These are phyloP conservation scores for Colletotrichum orchidophilum DNA, from an alignment of 2,329 filamentous ascomycete species.

Conservation along the genomic window DNA sequence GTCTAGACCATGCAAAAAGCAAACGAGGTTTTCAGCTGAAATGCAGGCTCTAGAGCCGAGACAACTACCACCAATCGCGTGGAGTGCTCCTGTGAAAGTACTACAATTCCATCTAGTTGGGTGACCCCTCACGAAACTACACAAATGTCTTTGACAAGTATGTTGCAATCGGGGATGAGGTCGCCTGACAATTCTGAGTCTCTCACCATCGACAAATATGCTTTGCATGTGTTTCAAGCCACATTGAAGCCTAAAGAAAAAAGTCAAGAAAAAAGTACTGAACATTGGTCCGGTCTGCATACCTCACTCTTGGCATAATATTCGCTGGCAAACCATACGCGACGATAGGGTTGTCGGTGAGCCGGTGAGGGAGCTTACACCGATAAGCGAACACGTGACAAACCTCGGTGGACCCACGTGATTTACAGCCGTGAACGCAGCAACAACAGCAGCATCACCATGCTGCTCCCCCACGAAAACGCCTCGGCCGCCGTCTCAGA, in stretches of 20 bases:
- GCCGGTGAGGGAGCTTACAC: constrained; percentile 17
- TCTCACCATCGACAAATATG: neutral
- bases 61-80: constrained; percentile 12
- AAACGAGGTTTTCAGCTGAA: constrained; percentile 21
- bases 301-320: neutral
- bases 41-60: neutral
- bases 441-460: constrained; percentile 16
- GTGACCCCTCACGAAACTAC: neutral
- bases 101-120: neutral
- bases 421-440: neutral
- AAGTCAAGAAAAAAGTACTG: neutral
- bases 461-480: neutral
- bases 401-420: neutral
- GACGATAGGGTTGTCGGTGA: constrained; percentile 28
- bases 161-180: constrained; percentile 1
- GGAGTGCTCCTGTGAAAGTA: neutral
- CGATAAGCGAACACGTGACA: constrained; percentile 32
- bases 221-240: neutral
- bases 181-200: neutral
- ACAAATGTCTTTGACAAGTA: neutral
- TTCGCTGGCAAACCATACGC: neutral
- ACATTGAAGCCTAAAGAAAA: neutral
- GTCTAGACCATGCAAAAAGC: neutral
- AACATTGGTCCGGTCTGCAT: neutral
- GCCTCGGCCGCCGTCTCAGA: neutral